Conservation (phyloP, 2,329 filamentous ascomycete genomes). For the Exophiala alcalophila region DNA sequence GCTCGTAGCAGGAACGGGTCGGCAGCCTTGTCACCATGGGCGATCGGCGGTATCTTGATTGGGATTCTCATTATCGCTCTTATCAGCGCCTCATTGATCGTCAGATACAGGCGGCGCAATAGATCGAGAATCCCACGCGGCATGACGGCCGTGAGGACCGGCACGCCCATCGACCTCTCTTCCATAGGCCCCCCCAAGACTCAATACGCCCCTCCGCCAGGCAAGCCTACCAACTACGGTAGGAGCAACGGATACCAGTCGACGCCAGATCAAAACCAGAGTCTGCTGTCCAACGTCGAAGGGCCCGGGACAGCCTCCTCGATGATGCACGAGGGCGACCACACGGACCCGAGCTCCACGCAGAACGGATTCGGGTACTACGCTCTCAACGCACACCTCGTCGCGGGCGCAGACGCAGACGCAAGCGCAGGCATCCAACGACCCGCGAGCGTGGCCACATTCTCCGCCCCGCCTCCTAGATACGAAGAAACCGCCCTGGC, state of each 20-base stretch:
- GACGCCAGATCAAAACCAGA: slow-evolving; percentile 14
- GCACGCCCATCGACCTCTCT: slow-evolving; percentile 1
- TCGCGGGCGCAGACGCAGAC: too few relatives aligned
- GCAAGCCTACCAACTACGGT: slow-evolving; percentile 4
- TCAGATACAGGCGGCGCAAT: slow-evolving; percentile 1
- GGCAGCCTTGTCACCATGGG: neutral
- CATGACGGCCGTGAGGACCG: neutral
- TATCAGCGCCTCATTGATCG: slow-evolving; percentile 6
- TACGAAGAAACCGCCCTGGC: slow-evolving; percentile 17
- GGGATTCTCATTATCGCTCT: slow-evolving; percentile 2
- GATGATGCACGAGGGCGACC: neutral
- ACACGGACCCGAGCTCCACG: slow-evolving; percentile 7
- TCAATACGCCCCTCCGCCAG: neutral
- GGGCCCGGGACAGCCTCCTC: slow-evolving; percentile 12
- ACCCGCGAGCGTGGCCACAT: slow-evolving; percentile 13
- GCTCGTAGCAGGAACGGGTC: slow-evolving; percentile 1
- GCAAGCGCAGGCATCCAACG: slow-evolving; percentile 10
- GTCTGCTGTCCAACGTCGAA: slow-evolving; percentile 11
- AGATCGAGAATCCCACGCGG: too few relatives aligned
- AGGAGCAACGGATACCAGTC: slow-evolving; percentile 6
- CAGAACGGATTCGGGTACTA: slow-evolving; percentile 19
- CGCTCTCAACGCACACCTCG: slow-evolving; percentile 7
- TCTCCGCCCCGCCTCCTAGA: slow-evolving; percentile 14
- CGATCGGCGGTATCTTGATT: slow-evolving; percentile 10
- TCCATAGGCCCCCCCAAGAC: neutral